A percentile compares a stretch with the other conserved stretches of the same genome.
Evolutionary conservation across 2,329 filamentous ascomycete genomes (phyloP).

Genomic region (Aspergillus spinulosporus): DNA sequence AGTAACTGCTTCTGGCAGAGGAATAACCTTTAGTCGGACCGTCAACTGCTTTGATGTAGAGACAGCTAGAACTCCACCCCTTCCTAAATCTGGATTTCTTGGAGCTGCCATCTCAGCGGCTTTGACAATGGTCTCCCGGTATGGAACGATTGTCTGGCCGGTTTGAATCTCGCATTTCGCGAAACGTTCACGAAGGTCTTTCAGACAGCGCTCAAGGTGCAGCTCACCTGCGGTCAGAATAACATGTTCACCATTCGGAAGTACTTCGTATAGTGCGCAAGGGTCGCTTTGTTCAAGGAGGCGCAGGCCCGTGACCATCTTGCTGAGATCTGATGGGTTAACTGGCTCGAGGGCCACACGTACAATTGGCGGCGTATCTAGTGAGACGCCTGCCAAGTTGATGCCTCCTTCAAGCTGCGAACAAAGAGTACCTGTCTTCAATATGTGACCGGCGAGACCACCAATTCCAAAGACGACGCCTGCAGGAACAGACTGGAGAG

Average conservation of each 20-base stretch:
- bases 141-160: conserved; percentile 91
- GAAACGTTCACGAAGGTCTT: conserved; percentile 88
- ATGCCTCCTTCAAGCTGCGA: conserved; percentile 81
- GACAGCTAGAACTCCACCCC: conserved; percentile 72
- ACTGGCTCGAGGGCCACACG: conserved; percentile 92
- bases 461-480: conserved; percentile 95
- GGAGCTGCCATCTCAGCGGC: conserved; percentile 90
- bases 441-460: conserved; percentile 86
- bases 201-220: conserved; percentile 89
- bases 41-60: conserved; percentile 86
- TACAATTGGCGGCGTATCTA: conserved; percentile 85
- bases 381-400: conserved; percentile 83
- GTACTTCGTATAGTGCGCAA: conserved; percentile 91
- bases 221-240: conserved; percentile 90
- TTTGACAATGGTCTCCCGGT: conserved; percentile 85
- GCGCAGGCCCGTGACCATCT: conserved; percentile 86
- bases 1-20: conserved; percentile 74
- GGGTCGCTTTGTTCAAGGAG: conserved; percentile 93
- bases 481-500: conserved; percentile 79
- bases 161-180: conserved; percentile 93
- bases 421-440: conserved; percentile 93
- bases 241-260: conserved; percentile 91
- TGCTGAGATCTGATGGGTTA: conserved; percentile 86
- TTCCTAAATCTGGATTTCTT: conserved; percentile 78
- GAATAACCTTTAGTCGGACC: conserved; percentile 72